Percentiles rank a stretch among this genome's conserved stretches.
phyloP scores from a whole-genome alignment of 2,329 filamentous ascomycete genomes.

The Biscogniauxia mediterranea region DNA sequence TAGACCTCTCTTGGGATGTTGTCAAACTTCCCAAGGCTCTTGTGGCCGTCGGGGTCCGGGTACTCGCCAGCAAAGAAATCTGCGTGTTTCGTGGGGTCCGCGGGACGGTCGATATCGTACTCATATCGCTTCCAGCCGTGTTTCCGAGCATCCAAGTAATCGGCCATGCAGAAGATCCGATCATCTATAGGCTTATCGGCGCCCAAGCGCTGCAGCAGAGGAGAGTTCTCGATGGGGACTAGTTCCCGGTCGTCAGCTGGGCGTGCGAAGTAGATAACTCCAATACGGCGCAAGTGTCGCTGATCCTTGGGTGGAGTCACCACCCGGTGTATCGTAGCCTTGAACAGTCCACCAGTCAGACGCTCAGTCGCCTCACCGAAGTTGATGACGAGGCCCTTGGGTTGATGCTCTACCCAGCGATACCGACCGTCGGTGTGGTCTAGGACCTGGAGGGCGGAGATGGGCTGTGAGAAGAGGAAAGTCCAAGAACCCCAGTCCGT shows the following conservation, averaged over 20 bases:
- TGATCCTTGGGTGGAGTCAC: conserved; percentile 35
- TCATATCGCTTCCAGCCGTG: conserved; percentile 32
- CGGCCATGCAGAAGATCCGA: conserved; percentile 28
- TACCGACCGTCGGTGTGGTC: conserved; percentile 33
- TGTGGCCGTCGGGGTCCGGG: conserved; percentile 12
- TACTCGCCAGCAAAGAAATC: conserved; percentile 15
- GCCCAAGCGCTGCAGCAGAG: conserved; percentile 30
- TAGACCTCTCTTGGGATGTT: conserved; percentile 13
- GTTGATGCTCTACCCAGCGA: conserved; percentile 37
- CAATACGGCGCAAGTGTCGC: conserved; percentile 34
- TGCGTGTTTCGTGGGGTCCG: conserved; percentile 9
- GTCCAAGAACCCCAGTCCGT: conserved; percentile 42
- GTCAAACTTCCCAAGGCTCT: conserved; percentile 16
- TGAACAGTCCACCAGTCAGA: conserved; percentile 33
- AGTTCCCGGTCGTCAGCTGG: conserved; percentile 37
- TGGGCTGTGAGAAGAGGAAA: conserved; percentile 39
- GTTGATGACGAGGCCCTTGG: conserved; percentile 38
- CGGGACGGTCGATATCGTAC: conserved; percentile 26
- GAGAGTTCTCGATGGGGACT: conserved; percentile 34
- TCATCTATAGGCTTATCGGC: conserved; percentile 30
- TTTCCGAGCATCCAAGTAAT: conserved; percentile 31
- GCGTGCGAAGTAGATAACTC: conserved; percentile 41
- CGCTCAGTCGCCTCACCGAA: conserved; percentile 34
- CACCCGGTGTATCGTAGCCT: conserved; percentile 33
- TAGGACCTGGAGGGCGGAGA: conserved; percentile 39